Conservation (phyloP, 2,329 filamentous ascomycete genomes). For the Macroventuria anomochaeta region DNA sequence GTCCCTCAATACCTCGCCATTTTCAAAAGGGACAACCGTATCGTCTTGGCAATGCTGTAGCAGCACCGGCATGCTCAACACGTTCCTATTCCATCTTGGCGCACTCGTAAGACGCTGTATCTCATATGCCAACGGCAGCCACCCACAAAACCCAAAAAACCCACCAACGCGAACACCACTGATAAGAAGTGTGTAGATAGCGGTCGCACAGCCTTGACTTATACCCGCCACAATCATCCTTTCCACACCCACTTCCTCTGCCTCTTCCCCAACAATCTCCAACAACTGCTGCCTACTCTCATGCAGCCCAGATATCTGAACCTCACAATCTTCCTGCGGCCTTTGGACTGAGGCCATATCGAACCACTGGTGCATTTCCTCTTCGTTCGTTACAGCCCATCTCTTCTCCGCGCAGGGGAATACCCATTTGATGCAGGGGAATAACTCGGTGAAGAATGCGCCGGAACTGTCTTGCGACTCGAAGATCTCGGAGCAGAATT, state of each 20-base stretch:
- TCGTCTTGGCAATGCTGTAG: slow-evolving; percentile 54
- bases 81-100: too few species aligned
- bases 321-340: slow-evolving; percentile 51
- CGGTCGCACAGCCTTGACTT: slow-evolving; percentile 35
- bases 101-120: too few species aligned
- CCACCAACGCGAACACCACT: slow-evolving; percentile 15
- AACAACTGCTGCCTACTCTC: slow-evolving; percentile 48
- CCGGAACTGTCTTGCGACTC: slow-evolving; percentile 19
- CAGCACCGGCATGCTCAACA: slow-evolving; percentile 48
- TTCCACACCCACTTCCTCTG: slow-evolving; percentile 2
- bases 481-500: slow-evolving; percentile 54
- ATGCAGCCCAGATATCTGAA: slow-evolving; percentile 52
- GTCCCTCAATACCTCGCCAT: slow-evolving; percentile 45
- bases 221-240: slow-evolving; percentile 31
- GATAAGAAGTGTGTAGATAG: slow-evolving; percentile 18
- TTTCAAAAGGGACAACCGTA: slow-evolving; percentile 49
- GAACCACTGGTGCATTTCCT: slow-evolving; percentile 52
- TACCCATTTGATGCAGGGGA: slow-evolving; percentile 52
- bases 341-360: slow-evolving; percentile 56
- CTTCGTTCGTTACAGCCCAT: not conserved
- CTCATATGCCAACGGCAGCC: slow-evolving; percentile 26
- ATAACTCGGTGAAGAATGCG: slow-evolving; percentile 50
- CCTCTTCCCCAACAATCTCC: slow-evolving; percentile 21
- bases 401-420: slow-evolving; percentile 53
- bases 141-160: slow-evolving; percentile 33